Base-by-base conservation (phyloP, 192 early-diverging fungal genomes). In the Chytriomyces hyalinus region DNA sequence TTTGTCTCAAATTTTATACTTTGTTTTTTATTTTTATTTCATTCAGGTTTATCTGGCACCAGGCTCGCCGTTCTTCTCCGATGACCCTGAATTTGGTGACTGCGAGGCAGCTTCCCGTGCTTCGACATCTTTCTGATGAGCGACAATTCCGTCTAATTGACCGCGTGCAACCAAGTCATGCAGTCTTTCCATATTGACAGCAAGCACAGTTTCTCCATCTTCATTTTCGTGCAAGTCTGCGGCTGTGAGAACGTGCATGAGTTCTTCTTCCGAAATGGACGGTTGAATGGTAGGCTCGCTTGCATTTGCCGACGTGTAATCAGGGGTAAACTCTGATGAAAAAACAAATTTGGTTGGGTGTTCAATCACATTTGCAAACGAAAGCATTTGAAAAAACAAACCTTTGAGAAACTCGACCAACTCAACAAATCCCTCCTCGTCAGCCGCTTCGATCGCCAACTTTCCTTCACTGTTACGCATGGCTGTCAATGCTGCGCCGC, bases 151-250 rank as follows among this genome's bases (percentile, higher is more conserved):
- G 51, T 71, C 70, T 3, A 71, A 28, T 51, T 71, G 49, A n/a
- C 70, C 70, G 43, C 51, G 50, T 10, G 10, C 20, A 20, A 71
- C 70, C 10, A 71, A 44, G 4, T 71, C 22, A 10, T 71, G 70
- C 70, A 71, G 36, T 20, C 51, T 51, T 28, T 59, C 57, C 70
- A 71, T 60, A 43, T 71, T 44, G 10, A 71, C 59, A 44, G 9
- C 36, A 48, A 71, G 20, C 11, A 43, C 24, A 10, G 36, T 51
- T 20, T 26, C 26, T 59, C 36, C 70, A 20, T n/a, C n/a, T n/a
- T 51, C 70, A 3, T 51, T 44, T 44, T 59, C 22, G 43, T 71
- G 70, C 70, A 71, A 24, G 44, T 71, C 70, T n/a, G 70, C 70
- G 11, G 70, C 70, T 4, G 13, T 11, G 13, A 71, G 51, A 51